Conservation (phyloP, 176 grass and related monocot species). For the Carex kokanica region DNA sequence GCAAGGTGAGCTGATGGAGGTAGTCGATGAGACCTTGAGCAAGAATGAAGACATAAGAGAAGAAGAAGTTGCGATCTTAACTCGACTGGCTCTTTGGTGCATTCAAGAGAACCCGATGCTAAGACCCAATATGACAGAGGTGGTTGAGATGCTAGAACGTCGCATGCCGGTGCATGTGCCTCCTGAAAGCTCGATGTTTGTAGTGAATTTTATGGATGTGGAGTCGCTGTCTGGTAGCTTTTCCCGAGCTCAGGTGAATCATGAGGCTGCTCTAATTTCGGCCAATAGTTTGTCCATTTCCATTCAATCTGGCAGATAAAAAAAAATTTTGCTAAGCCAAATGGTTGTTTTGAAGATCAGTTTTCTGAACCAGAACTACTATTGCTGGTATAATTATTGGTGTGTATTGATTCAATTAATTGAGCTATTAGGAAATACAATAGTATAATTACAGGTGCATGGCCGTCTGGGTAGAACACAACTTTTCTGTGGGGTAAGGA, state of each 20-base stretch:
- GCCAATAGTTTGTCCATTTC: neutral
- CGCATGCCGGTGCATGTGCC: constrained; percentile 28
- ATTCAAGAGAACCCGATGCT: neutral
- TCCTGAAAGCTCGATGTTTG: constrained; percentile 35
- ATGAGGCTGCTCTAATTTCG: neutral
- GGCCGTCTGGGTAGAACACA: too few species aligned
- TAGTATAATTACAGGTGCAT: too few species aligned
- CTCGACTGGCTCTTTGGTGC: neutral
- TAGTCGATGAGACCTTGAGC: neutral
- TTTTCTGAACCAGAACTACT: too few species aligned
- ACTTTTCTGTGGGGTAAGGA: too few species aligned
- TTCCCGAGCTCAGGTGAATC: too few species aligned
- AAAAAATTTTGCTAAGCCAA: too few species aligned
- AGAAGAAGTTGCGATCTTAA: neutral
- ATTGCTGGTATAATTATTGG: too few species aligned
- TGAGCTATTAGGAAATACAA: too few species aligned
- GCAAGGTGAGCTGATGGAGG: constrained; percentile 5
- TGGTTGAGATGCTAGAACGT: constrained; percentile 42
- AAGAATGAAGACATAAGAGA: neutral
- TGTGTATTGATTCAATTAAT: too few species aligned
- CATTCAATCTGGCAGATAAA: too few species aligned
- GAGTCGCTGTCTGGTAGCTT: neutral
- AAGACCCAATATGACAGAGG: constrained; percentile 36
- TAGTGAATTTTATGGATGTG: constrained; percentile 18
- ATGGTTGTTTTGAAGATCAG: too few species aligned